phyloP scores from a whole-genome alignment of 768 basidiomycete species.

The Termitomyces heimii region DNA sequence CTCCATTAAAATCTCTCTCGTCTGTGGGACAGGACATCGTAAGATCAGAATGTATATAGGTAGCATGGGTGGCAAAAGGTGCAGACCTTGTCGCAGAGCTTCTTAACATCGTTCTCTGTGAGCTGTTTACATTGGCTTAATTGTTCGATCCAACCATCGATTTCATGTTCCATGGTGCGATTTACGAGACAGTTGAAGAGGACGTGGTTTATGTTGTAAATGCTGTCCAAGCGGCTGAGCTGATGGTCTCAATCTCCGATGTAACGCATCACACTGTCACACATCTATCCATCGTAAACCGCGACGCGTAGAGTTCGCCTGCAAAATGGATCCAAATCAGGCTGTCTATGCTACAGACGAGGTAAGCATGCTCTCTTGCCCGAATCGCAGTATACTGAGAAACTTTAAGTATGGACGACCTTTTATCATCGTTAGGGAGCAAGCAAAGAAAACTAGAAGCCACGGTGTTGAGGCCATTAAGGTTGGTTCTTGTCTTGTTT shows the following conservation, averaged over 20 bases:
- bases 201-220: slow-evolving; percentile 23
- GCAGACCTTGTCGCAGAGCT: slow-evolving; percentile 94
- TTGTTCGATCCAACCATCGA: slow-evolving; percentile 96
- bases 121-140: slow-evolving; percentile 97
- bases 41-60: slow-evolving; percentile 15
- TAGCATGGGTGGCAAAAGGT: slow-evolving; percentile 12
- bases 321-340: slow-evolving; percentile 37
- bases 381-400: slow-evolving; percentile 10
- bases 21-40: slow-evolving; percentile 41
- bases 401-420: slow-evolving; percentile 77
- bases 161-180: slow-evolving; percentile 61
- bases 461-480: slow-evolving; percentile 97
- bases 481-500: slow-evolving; percentile 33
- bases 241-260: slow-evolving; percentile 24
- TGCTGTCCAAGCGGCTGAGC: slow-evolving; percentile 22
- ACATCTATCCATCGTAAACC: slow-evolving; percentile 22
- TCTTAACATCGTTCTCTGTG: slow-evolving; percentile 92
- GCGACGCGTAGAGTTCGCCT: slow-evolving; percentile 24
- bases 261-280: slow-evolving; percentile 26
- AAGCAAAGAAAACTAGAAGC: slow-evolving; percentile 83
- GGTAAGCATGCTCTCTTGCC: slow-evolving; percentile 29
- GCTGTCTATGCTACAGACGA: slow-evolving; percentile 87
- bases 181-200: slow-evolving; percentile 22
- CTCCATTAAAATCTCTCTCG: slow-evolving; percentile 97
- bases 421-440: slow-evolving; percentile 96